Conservation (phyloP, 2,329 filamentous ascomycete species). For the Xylaria sp. region DNA sequence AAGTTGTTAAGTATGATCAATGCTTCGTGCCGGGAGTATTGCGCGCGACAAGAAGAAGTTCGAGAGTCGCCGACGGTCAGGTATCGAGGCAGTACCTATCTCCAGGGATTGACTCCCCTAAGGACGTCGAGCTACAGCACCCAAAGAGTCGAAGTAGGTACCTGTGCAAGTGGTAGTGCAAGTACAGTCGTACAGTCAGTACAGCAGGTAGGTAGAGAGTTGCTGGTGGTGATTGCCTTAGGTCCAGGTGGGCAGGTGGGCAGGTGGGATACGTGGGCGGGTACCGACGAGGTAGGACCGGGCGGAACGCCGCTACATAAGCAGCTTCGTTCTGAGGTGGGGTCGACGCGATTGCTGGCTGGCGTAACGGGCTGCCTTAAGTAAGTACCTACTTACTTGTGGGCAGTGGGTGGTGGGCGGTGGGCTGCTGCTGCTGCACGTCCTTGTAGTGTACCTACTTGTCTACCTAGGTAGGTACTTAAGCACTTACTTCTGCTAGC, state of each 20-base stretch:
- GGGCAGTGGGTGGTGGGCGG: background rate
- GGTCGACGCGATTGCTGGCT: too few species aligned
- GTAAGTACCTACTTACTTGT: too few species aligned
- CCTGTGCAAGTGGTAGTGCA: background rate
- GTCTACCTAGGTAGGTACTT: background rate
- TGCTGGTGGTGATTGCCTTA: too few species aligned
- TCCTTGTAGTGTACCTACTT: background rate
- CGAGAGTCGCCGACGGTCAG: background rate
- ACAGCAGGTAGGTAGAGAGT: too few species aligned
- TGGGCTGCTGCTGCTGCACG: background rate
- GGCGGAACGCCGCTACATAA: constrained; percentile 6
- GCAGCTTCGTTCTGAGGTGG: background rate
- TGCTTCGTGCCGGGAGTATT: background rate
- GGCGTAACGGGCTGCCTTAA: too few species aligned
- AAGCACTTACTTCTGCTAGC: too few species aligned
- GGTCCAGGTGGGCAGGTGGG: background rate
- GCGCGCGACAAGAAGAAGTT: constrained; percentile 4
- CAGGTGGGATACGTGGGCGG: background rate
- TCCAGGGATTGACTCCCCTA: too few species aligned
- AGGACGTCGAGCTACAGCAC: too few species aligned
- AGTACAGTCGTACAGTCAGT: too few species aligned
- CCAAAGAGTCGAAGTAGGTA: too few species aligned
- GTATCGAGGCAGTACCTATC: too few species aligned
- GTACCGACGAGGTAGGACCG: background rate
- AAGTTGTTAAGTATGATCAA: background rate